Evolutionary conservation across 2,329 filamentous ascomycete genomes (phyloP), one percentile per base, ranked within the genome.

Genomic region (Plectosphaerella sp.): DNA sequence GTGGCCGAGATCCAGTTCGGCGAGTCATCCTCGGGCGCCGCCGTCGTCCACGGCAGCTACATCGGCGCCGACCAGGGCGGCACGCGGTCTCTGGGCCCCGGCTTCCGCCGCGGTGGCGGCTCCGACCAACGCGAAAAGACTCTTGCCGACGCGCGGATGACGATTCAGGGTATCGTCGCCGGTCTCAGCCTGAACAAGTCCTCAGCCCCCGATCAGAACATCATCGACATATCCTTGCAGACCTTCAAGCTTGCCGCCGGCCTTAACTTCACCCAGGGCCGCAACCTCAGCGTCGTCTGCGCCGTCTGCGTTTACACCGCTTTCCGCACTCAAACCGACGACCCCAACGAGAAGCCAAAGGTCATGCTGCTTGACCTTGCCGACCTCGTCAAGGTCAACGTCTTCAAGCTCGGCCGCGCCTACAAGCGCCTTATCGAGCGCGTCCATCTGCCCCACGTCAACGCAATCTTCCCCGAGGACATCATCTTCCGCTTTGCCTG

Each of bases 291-390:
- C 56, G 90, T 88, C 50, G 92, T 97, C 10, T 88, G 89, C 25
- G 91, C 91, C n/a, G 89, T 95, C 25, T 93, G 89, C 64, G 78
- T 99, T 28, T 99, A 97, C 61, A 87, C 90, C 51, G 91, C 91
- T 14, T 96, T 91, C 64, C 85, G 94, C 55, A 35, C 37, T 14
- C 47, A 48, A 35, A 83, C 87, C 50, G 84, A 89, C 56, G 82
- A 83, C 43, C 85, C 86, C 22, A 96, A 94, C 65, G 48, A 49
- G 48, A 49, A 41, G 37, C 37, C 39, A 18, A 88, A 87, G 42
- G 79, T 94, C 59, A 92, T 99, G 87, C 79, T 99, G 43, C 97
- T 99, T 67, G 94, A 99, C 66, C 84, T 99, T 64, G 90, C 94
- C 12, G 94, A 99, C 65, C 79, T 93, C 54, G 74, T 78, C 51